Base-by-base conservation (phyloP, 257 asterid species). In the Marsdenia floribunda region DNA sequence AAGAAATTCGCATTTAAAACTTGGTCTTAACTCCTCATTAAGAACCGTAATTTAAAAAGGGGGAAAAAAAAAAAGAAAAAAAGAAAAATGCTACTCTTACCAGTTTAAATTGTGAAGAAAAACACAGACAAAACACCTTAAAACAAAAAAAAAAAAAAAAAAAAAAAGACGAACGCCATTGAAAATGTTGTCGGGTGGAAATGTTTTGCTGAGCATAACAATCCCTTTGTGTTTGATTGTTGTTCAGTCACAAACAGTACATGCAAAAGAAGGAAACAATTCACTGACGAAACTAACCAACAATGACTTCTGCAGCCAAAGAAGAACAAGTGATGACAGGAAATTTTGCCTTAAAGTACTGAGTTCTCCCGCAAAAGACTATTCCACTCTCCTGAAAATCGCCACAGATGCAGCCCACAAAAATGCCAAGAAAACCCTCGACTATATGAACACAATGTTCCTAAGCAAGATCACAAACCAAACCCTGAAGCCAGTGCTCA, bases 311-410 rank as follows among this genome's bases (percentile, higher is more conserved):
- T 71, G 75, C 53, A 54, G 67, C 38, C 5, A 37, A 18, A 54
- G 66, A 71, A 71, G 75, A 37, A 71, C 67, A 29, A 71, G 75
- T 24, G 76, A 55, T 15, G 68, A 42, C 7, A 57, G 76, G 46
- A 26, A 63, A 0, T 73, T 73, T 35, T 78, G 81, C 38, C 72
- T 73, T 13, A 22, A 53, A 13, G 38, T 77, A 9, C 55, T 77
- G 63, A 72, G 46, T 74, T 40, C 46, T 9, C 35, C 59, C 5
- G 77, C 74, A 19, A 15, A 73, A 2, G 71, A 73, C 46, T 4
- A 72, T 38, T n/a, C 71, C 38, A 42, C 52, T 0, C 64, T 78
- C 33, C 54, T 75, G 0, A 24, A 42, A n/a, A 54, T 75, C 52
- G 76, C 72, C 16, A 35, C 58, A 15, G 68, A 66, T 12, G 49